These are phyloP conservation scores for Kwoniella sp. DNA, from an alignment of 768 basidiomycete genomes.

Conservation along the genomic window DNA sequence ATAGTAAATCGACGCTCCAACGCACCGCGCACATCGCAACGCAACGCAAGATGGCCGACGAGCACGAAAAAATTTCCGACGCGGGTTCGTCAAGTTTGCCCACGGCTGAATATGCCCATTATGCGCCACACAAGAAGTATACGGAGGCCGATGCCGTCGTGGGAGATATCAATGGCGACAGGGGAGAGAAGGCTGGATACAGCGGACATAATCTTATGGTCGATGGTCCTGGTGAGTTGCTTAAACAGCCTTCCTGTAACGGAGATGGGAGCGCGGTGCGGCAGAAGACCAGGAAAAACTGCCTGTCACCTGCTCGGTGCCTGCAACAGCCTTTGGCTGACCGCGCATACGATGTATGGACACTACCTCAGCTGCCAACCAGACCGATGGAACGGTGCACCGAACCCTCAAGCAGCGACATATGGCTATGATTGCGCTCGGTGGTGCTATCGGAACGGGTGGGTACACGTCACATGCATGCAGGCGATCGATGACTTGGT, in stretches of 20 bases:
- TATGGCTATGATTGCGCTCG: conserved; percentile 56
- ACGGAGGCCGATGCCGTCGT: conserved; percentile 10
- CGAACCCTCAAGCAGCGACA: conserved; percentile 53
- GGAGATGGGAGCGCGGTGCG: not conserved
- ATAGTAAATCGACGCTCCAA: not conserved
- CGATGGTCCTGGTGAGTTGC: conserved; percentile 30
- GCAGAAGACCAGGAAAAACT: not conserved
- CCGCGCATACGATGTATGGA: not conserved
- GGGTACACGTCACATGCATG: conserved; percentile 2
- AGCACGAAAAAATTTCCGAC: conserved; percentile 1
- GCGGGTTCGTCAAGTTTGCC: not conserved
- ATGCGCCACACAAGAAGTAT: not conserved
- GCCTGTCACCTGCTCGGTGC: not conserved
- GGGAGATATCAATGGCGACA: conserved; percentile 8
- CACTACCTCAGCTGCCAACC: conserved; percentile 8
- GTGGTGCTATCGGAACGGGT: conserved; percentile 55
- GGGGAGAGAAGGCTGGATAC: conserved; percentile 26
- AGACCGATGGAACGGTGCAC: conserved; percentile 42
- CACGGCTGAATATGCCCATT: not conserved
- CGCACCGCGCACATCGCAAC: not conserved
- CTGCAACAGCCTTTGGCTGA: not conserved
- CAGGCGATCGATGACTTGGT: not conserved
- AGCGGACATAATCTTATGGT: conserved; percentile 23
- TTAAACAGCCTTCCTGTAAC: not conserved
- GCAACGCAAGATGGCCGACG: not conserved